phyloP scores from a whole-genome alignment of 176 grass and related monocot species.

The Tillandsia leiboldiana region DNA sequence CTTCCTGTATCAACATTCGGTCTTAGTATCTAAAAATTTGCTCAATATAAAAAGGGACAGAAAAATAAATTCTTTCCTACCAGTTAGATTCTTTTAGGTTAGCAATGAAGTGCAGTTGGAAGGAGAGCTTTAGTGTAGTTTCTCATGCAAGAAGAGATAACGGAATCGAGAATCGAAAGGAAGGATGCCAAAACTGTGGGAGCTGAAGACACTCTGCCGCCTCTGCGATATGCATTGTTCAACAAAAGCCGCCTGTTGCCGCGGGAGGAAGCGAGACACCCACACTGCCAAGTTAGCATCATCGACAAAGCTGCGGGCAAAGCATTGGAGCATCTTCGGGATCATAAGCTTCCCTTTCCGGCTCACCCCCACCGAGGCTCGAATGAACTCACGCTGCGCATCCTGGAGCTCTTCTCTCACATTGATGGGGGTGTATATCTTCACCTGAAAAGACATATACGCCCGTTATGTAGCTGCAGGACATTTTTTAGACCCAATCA shows the following conservation, averaged over 20 bases:
- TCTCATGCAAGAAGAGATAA: slow-evolving; percentile 77
- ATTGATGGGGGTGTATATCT: slow-evolving; percentile 66
- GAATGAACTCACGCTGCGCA: slow-evolving; percentile 63
- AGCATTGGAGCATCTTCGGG: slow-evolving; percentile 83
- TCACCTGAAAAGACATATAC: slow-evolving; percentile 35
- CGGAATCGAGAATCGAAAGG: slow-evolving; percentile 87
- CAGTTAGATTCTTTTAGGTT: slow-evolving; percentile 1
- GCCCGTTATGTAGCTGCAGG: no score
- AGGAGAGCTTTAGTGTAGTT: slow-evolving; percentile 11
- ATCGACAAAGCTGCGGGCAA: slow-evolving; percentile 66
- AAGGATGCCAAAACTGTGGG: slow-evolving; percentile 58
- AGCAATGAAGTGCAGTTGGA: neutral
- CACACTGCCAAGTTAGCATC: slow-evolving; percentile 65
- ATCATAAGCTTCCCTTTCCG: slow-evolving; percentile 81
- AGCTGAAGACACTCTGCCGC: slow-evolving; percentile 66
- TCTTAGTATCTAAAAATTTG: neutral
- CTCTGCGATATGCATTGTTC: slow-evolving; percentile 70
- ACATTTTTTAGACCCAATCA: no score
- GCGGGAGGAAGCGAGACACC: slow-evolving; percentile 79
- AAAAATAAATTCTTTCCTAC: neutral
- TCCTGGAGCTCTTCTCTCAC: slow-evolving; percentile 83
- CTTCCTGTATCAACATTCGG: neutral
- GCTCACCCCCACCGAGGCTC: slow-evolving; percentile 77
- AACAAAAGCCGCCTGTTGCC: slow-evolving; percentile 71
- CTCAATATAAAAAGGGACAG: neutral